Base-by-base conservation (phyloP, 768 basidiomycete genomes). In the Lactarius indigo region DNA sequence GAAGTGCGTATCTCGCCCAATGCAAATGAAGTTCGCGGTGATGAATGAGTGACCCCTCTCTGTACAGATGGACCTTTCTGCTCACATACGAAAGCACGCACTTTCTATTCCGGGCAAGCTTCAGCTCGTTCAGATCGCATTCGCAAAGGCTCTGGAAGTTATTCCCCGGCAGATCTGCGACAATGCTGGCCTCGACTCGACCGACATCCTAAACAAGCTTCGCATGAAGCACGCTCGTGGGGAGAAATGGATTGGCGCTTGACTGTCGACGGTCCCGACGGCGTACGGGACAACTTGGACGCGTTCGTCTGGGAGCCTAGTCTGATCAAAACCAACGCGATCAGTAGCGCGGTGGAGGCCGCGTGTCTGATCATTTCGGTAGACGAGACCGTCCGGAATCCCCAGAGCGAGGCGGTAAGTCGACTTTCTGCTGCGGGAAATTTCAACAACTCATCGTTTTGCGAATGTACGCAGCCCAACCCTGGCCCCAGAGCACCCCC, bases 301-400 rank as follows among this genome's bases (percentile, higher is more conserved):
- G 91, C 92, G 55, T 99, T 98, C 74, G 96, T 99, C 9, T 98
- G 97, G 96, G 97, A 98, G 75, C 96, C 97, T 18, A 90, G 90
- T 69, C 81, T 98, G 66, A 92, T 98, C 73, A 99, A 98, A 80
- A 79, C 88, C 56, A 99, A 99, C 74, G 97, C 97, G 28, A 88
- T 99, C 73, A 90, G 87, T 76, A 96, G 96, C 74, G 97, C 97
- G 6, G 84, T 92, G 12, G 97, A 99, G 78, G 97, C 97, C 12
- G 96, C 97, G 13, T 98, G 92, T 78, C 77, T 99, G 76, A 94
- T 98, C 72, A 79, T 99, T 64, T 95, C 92, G 70, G 92, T 99
- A 3, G 97, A 99, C 73, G 97, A 99, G 82, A 99, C 97, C 6
- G 95, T 98, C 33, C 83, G 91, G 69, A 96, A 94, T 75, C 96